phyloP scores from a whole-genome alignment of 73 alveolate genomes.

The Paramecium bursaria region DNA sequence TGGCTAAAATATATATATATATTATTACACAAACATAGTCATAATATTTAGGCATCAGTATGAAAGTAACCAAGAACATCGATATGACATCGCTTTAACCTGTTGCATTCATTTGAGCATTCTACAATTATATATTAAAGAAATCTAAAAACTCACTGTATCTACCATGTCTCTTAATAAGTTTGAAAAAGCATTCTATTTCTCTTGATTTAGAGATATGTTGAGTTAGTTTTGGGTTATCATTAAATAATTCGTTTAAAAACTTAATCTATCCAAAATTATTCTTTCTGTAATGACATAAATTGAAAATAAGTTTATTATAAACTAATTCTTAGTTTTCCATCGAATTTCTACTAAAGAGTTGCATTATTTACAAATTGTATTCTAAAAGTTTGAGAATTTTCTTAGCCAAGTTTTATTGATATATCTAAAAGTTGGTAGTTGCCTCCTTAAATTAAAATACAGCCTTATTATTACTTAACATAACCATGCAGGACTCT shows the following conservation, averaged over 20 bases:
- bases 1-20: too few relatives aligned
- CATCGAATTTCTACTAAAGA: not conserved
- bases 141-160: slow-evolving; percentile 8
- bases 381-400: not conserved
- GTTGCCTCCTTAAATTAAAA: slow-evolving; percentile 4
- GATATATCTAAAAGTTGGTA: not conserved
- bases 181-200: slow-evolving; percentile 5
- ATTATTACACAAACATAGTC: not conserved
- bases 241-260: slow-evolving; percentile 12
- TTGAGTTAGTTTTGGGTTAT: slow-evolving; percentile 10
- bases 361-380: not conserved
- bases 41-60: too few relatives aligned
- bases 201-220: not conserved
- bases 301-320: too few relatives aligned
- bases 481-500: not conserved
- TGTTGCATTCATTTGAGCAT: not conserved
- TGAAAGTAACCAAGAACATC: not conserved
- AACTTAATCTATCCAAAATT: slow-evolving; percentile 7
- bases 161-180: slow-evolving; percentile 21
- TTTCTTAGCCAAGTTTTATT: not conserved
- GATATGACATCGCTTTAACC: not conserved
- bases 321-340: not conserved
- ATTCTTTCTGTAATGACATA: not conserved
- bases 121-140: not conserved
- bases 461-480: not conserved